phyloP scores from a whole-genome alignment of 345 rosid genomes.

The Dovyalis caffra region DNA sequence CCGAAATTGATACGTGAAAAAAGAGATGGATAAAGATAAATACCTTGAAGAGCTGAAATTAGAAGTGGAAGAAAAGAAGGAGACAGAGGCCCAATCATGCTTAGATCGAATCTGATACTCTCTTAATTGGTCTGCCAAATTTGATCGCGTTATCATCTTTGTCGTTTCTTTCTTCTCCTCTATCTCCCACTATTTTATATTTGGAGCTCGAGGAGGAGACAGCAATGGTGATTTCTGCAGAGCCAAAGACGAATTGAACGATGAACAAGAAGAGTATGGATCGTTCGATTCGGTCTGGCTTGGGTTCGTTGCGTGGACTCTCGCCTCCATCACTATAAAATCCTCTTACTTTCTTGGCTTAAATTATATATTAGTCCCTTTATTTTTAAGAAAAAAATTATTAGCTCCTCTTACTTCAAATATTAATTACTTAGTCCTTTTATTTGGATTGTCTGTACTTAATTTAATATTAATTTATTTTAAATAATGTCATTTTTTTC shows the following conservation, averaged over 20 bases:
- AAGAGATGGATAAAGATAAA: too few species aligned
- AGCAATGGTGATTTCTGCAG: slow-evolving; percentile 15
- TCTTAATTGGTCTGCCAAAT: slow-evolving; percentile 85
- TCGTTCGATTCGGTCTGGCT: slow-evolving; percentile 28
- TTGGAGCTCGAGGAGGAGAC: slow-evolving; percentile 10
- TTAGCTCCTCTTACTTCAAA: too few species aligned
- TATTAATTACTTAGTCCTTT: too few species aligned
- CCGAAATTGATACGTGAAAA: neutral
- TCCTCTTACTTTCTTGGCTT: too few species aligned
- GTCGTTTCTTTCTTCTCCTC: slow-evolving; percentile 1
- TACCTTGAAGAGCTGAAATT: slow-evolving; percentile 75
- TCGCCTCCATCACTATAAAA: neutral
- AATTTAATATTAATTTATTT: too few species aligned
- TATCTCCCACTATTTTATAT: neutral
- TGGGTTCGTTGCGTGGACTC: slow-evolving; percentile 29
- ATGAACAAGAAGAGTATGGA: slow-evolving; percentile 16
- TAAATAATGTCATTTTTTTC: too few species aligned
- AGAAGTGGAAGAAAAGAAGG: slow-evolving; percentile 91
- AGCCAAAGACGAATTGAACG: slow-evolving; percentile 1
- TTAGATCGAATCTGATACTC: slow-evolving; percentile 96
- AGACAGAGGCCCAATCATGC: slow-evolving; percentile 96
- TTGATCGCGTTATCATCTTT: slow-evolving; percentile 93
- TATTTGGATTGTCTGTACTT: too few species aligned
- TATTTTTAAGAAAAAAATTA: too few species aligned
- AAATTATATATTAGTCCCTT: too few species aligned